Evolutionary conservation across 768 basidiomycete genomes (phyloP), one percentile per base, ranked within the genome.

Genomic region (Pisolithus microcarpus): DNA sequence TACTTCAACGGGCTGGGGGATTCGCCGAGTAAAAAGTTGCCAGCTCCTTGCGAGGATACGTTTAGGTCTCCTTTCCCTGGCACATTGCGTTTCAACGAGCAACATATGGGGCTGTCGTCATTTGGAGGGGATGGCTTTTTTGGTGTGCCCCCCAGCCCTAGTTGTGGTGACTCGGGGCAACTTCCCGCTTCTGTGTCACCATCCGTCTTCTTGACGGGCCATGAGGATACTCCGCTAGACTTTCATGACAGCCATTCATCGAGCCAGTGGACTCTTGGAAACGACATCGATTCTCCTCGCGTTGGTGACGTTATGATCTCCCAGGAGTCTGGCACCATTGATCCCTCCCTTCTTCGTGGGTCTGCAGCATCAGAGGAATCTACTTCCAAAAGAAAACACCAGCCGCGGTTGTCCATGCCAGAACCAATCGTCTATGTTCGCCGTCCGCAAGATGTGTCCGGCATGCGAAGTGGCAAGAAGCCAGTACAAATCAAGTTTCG

Each of bases 401-500:
- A 53, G 37, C 42, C 49, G 7, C 56, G 58, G 4, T 38, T 55
- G 5, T 56, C 49, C 13, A 28, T 64, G 15, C 55, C 66, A 1
- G 58, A 60, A 13, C 65, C 66, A 5, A 50, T 66, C 34, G 55
- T 66, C 19, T 66, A 66, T 37, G 42, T 66, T n/a, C 66, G 65
- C 40, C 58, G 65, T 43, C 64, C 65, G 2, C 51, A 58, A 1
- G 56, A 66, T 39, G 46, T 58, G 1, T 63, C 66, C 30, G 9
- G 55, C 37, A 28, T 53, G 11, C 46, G 58, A 0, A 56, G 60
- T 31, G 37, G 46, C 8, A 64, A 61, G 45, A 58, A 62, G 16
- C 15, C 61, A 1, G 65, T 66, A 15, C 65, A 58, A 43, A 66
- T 66, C 48, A 66, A 68, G 38, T 66, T 65, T 19, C 66, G 65